Percentiles rank a stretch among this genome's conserved stretches.
These are phyloP conservation scores for Tuber umbilicatum DNA, from an alignment of 495 filamentous ascomycete species.

Conservation along the genomic window DNA sequence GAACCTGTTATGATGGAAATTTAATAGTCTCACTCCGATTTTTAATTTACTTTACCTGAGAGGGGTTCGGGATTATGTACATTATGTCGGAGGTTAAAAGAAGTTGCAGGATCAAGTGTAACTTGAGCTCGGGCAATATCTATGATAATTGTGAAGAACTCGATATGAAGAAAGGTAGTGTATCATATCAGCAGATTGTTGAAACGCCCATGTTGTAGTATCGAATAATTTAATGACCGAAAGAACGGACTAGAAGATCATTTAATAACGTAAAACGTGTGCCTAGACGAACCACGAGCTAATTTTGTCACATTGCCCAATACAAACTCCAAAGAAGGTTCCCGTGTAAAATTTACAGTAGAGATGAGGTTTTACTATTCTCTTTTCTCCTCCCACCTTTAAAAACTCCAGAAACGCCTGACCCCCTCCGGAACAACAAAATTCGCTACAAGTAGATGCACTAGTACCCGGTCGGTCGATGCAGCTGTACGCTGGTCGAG, in stretches of 20 bases:
- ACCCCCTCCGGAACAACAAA: background rate
- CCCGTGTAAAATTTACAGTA: background rate
- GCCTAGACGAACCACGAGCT: background rate
- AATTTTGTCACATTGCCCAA: background rate
- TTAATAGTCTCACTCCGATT: background rate
- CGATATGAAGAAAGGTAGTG: background rate
- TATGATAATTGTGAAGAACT: background rate
- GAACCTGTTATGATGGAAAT: background rate
- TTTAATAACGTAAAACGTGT: background rate
- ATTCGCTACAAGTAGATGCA: background rate
- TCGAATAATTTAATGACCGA: background rate
- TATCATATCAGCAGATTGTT: background rate
- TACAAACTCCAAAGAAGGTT: background rate
- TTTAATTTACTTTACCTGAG: background rate
- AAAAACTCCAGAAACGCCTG: conserved; percentile 2
- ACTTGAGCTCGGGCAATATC: background rate
- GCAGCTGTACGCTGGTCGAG: conserved; percentile 9
- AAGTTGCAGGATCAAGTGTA: background rate
- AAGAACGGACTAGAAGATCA: background rate
- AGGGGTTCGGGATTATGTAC: background rate
- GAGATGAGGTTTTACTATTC: background rate
- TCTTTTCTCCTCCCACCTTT: background rate
- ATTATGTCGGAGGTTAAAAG: background rate
- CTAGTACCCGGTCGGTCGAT: background rate
- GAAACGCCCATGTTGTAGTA: background rate